phyloP scores from a whole-genome alignment of 2,329 filamentous ascomycete genomes.

The Xylariaceae sp. region DNA sequence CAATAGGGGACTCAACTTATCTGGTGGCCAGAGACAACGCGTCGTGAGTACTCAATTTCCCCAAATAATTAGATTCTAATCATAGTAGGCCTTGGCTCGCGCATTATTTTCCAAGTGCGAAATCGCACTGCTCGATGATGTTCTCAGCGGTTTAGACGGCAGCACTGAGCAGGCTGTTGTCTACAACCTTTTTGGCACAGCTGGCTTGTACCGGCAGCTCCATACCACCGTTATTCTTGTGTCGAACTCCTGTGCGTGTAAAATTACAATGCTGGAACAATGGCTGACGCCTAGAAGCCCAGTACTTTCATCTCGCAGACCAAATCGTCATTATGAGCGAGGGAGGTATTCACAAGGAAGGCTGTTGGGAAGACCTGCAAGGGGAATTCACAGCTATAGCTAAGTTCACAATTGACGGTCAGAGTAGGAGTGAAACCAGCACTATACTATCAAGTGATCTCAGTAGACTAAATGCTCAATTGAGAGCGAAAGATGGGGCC shows the following conservation, averaged over 20 bases:
- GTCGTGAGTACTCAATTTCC: slow-evolving; percentile 29
- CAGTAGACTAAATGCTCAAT: slow-evolving; percentile 15
- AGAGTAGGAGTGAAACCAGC: slow-evolving; percentile 12
- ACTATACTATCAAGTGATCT: neutral
- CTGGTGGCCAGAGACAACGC: slow-evolving; percentile 41
- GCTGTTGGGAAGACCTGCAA: slow-evolving; percentile 46
- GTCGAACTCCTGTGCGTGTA: slow-evolving; percentile 39
- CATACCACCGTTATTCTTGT: slow-evolving; percentile 43
- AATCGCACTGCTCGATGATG: slow-evolving; percentile 45
- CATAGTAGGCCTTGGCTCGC: slow-evolving; percentile 44
- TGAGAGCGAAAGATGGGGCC: slow-evolving; percentile 19
- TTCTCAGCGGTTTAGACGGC: slow-evolving; percentile 45
- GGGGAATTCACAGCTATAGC: slow-evolving; percentile 41
- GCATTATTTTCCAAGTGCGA: slow-evolving; percentile 41
- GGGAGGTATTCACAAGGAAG: slow-evolving; percentile 46
- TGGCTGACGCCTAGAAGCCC: slow-evolving; percentile 31
- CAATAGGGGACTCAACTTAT: slow-evolving; percentile 35
- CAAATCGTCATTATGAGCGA: slow-evolving; percentile 48
- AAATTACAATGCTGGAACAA: neutral
- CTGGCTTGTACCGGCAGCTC: slow-evolving; percentile 38
- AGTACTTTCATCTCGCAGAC: slow-evolving; percentile 49
- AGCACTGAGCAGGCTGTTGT: slow-evolving; percentile 42
- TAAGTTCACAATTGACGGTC: slow-evolving; percentile 38
- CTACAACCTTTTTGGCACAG: slow-evolving; percentile 38
- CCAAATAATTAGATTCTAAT: slow-evolving; percentile 1